Evolutionary conservation across 192 early-diverging fungal genomes (phyloP).

Genomic region (Coemansia sp.): DNA sequence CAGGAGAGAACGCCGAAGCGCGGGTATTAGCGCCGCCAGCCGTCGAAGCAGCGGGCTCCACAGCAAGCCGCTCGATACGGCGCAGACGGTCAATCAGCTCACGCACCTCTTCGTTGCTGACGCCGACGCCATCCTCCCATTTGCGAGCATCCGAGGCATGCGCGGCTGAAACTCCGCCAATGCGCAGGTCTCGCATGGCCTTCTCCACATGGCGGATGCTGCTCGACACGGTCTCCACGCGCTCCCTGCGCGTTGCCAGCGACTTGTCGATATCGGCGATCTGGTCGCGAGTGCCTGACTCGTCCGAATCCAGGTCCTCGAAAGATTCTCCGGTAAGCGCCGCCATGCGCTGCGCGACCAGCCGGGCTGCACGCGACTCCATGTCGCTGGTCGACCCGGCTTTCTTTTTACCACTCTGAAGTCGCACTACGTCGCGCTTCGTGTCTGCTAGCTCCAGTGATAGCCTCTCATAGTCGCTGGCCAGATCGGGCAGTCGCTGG

Average conservation of each 20-base stretch:
- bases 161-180: not conserved
- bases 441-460: constrained; percentile 30
- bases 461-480: constrained; percentile 28
- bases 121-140: constrained; percentile 28
- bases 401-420: constrained; percentile 6
- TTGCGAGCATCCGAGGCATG: not conserved
- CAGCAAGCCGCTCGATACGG: constrained; percentile 21
- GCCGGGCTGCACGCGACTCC: constrained; percentile 38
- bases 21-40: not conserved
- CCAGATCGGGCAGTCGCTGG: constrained; percentile 21
- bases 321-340: constrained; percentile 42
- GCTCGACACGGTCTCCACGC: constrained; percentile 28
- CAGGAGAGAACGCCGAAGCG: constrained; percentile 21
- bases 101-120: constrained; percentile 23
- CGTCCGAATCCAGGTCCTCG: constrained; percentile 15
- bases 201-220: constrained; percentile 22
- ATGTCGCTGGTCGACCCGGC: constrained; percentile 15
- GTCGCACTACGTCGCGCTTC: constrained; percentile 9
- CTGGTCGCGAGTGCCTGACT: not conserved
- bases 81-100: constrained; percentile 32
- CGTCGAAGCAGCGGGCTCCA: not conserved
- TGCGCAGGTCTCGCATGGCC: constrained; percentile 14
- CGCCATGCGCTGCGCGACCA: constrained; percentile 49
- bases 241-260: constrained; percentile 24
- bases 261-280: constrained; percentile 19